A percentile compares a stretch with the other conserved stretches of the same genome.
These are phyloP conservation scores for Rhodomyrtus psidioides DNA, from an alignment of 441 rosid species.

Conservation along the genomic window DNA sequence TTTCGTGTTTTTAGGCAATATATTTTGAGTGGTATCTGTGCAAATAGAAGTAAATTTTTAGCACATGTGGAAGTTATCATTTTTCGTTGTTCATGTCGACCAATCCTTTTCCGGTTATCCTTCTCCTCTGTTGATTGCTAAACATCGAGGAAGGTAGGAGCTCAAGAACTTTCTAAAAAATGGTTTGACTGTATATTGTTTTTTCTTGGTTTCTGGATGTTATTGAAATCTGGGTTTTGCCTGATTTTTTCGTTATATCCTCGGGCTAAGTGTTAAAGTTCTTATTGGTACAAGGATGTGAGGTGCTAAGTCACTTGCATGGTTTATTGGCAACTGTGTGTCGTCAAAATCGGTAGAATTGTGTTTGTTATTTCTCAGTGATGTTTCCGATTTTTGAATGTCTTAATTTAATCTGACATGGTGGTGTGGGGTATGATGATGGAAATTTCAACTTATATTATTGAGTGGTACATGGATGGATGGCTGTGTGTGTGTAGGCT, in stretches of 20 bases:
- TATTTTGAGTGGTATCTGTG: not conserved
- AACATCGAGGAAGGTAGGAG: not conserved
- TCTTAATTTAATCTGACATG: not conserved
- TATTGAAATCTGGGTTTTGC: not conserved
- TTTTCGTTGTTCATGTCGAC: not conserved
- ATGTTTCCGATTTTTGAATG: not conserved
- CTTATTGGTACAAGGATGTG: not conserved
- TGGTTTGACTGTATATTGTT: not conserved
- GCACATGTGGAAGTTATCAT: not conserved
- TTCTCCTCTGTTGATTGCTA: not conserved
- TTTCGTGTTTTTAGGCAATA: not conserved
- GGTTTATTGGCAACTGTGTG: not conserved
- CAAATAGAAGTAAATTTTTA: not conserved
- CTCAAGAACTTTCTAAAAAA: not conserved
- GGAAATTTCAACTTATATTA: conserved; percentile 23
- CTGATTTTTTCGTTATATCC: not conserved
- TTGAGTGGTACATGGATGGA: conserved; percentile 63
- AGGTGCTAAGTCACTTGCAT: not conserved
- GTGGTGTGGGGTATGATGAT: not conserved
- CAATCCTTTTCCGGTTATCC: not conserved
- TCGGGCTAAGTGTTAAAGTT: not conserved
- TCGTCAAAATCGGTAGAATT: not conserved
- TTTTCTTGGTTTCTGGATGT: not conserved
- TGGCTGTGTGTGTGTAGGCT: conserved; percentile 91
- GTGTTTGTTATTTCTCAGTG: not conserved